Evolutionary conservation across 2,329 filamentous ascomycete species (phyloP).

Genomic region (Sclerotinia sclerotiorum): DNA sequence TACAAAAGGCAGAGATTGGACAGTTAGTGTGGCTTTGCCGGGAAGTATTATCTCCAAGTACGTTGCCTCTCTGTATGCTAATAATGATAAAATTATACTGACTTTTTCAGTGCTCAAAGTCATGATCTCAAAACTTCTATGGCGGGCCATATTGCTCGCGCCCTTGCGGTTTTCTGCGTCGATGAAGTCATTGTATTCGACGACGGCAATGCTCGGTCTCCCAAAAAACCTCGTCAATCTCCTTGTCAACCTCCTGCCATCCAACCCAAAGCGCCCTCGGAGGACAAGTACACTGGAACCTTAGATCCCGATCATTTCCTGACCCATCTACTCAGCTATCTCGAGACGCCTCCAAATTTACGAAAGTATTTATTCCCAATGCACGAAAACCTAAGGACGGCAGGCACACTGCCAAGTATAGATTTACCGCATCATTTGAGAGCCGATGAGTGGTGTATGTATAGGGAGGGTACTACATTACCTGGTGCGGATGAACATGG

Average conservation of each 20-base stretch:
- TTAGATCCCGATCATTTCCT: conserved; percentile 77
- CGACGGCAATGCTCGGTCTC: conserved; percentile 53
- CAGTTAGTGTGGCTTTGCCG: conserved; percentile 74
- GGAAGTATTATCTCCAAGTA: conserved; percentile 77
- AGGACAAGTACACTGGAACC: conserved; percentile 60
- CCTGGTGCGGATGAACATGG: conserved; percentile 45
- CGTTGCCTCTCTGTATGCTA: conserved; percentile 35
- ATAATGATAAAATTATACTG: conserved; percentile 21
- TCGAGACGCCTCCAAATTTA: conserved; percentile 83
- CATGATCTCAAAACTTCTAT: conserved; percentile 70
- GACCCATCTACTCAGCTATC: conserved; percentile 73
- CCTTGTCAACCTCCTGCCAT: conserved; percentile 38
- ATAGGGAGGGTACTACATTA: conserved; percentile 73
- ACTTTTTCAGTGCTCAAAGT: conserved; percentile 35
- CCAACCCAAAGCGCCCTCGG: conserved; percentile 45
- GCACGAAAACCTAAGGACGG: conserved; percentile 73
- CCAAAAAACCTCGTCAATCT: conserved; percentile 32
- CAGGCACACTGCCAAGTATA: conserved; percentile 71
- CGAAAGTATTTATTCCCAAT: conserved; percentile 72
- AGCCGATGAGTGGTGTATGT: conserved; percentile 73
- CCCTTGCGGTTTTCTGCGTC: conserved; percentile 77
- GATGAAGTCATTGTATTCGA: conserved; percentile 84
- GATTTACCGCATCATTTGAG: conserved; percentile 85
- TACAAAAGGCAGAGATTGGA: conserved; percentile 63
- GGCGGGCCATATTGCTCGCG: conserved; percentile 75